phyloP scores from a whole-genome alignment of 2,329 filamentous ascomycete species.

The Penicillium sp. region DNA sequence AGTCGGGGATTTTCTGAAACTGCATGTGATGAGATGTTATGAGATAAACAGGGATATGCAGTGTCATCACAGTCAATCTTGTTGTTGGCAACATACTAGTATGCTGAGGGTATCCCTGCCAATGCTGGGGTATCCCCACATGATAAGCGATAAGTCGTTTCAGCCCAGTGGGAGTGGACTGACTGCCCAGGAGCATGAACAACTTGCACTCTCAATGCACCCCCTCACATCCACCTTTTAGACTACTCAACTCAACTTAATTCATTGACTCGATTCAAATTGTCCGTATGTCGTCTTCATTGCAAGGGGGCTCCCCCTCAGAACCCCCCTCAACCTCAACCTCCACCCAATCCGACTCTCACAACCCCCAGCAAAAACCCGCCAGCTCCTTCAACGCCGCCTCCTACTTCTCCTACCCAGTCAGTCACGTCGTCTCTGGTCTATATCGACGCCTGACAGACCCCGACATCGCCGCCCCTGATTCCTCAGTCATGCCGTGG shows the following conservation, averaged over 20 bases:
- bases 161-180: too few species aligned
- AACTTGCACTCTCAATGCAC: background rate
- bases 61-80: background rate
- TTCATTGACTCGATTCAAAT: background rate
- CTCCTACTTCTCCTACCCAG: conserved; percentile 56
- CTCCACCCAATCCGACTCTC: conserved; percentile 28
- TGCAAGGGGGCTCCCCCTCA: conserved; percentile 20
- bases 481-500: conserved; percentile 23
- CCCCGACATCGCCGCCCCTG: conserved; percentile 30
- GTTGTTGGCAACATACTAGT: background rate
- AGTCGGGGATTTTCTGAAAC: background rate
- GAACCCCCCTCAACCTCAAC: conserved; percentile 21
- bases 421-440: conserved; percentile 61
- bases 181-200: background rate
- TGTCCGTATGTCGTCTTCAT: conserved; percentile 30
- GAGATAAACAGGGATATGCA: too few species aligned
- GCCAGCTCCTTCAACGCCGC: conserved; percentile 37
- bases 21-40: background rate
- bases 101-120: too few species aligned
- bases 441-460: conserved; percentile 69
- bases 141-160: conserved; percentile 27
- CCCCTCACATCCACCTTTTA: background rate
- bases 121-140: too few species aligned
- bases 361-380: conserved; percentile 26
- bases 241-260: background rate